Evolutionary conservation across 805 yeast genomes (phyloP), one percentile per base, ranked within the genome.

Genomic region (Lachancea nothofagi): DNA sequence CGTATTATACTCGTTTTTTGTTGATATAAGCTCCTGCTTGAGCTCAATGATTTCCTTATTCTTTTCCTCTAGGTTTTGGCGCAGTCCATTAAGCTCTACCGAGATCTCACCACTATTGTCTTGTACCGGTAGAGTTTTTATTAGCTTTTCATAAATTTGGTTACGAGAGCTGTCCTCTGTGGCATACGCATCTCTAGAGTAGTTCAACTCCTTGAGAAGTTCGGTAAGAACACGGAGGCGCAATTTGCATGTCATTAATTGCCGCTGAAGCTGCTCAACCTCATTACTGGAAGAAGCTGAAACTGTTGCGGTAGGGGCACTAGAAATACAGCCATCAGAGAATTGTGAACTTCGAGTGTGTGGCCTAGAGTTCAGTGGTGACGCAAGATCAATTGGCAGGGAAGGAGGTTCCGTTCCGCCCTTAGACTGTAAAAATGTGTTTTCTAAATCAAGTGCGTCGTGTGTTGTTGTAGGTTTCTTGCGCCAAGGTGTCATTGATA

Each of bases 221-320:
- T 66, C 70, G 22, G 61, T 54, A 7, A 66, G 41, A 0, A 67
- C 51, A 18, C 56, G 48, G 3, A 61, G 54, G 38, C 59, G 66
- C 17, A 62, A 56, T 42, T 66, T 70, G 26, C 70, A 62, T 9
- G 62, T 60, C 8, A 71, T 71, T 10, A 75, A 45, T 36, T 72
- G 70, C 33, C 57, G 55, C 36, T 65, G 56, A 33, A 74, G 44
- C n/a, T 57, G 55, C 38, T 66, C 67, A 21, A 67, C 46, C 42
- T 67, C 72, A 15, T 35, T 34, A 8, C 47, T n/a, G n/a, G 35
- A 23, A 5, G 43, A 41, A 5, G 47, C 47, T 3, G 49, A 33
- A 12, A 45, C 38, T 1, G 53, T 38, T n/a, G 47, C 42, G 4
- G 46, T 42, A 9, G 37, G 38, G 2, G 31, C 28, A 21, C 42